These are phyloP conservation scores for Cladorrhinum sp. DNA, from an alignment of 2,329 filamentous ascomycete species.

Conservation along the genomic window DNA sequence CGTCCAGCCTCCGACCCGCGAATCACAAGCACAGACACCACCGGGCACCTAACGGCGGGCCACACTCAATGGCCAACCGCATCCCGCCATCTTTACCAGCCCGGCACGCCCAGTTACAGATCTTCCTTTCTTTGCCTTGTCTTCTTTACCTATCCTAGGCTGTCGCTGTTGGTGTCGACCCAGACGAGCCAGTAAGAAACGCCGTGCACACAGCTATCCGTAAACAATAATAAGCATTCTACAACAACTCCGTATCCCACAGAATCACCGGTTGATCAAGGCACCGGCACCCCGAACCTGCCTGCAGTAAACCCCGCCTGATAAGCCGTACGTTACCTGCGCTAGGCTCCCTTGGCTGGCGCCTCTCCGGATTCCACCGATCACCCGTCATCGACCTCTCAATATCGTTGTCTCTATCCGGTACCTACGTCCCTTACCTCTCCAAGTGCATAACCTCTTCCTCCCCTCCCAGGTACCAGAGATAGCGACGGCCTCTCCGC, in stretches of 20 bases:
- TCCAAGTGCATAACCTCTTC: not conserved
- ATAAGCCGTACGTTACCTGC: conserved; percentile 10
- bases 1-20: not conserved
- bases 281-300: not conserved
- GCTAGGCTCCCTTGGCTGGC: conserved; percentile 9
- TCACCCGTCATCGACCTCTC: conserved; percentile 5
- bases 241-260: not conserved
- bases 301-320: conserved; percentile 2
- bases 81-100: not conserved
- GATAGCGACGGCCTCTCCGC: not conserved
- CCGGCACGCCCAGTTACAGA: not conserved
- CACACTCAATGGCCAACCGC: conserved; percentile 6
- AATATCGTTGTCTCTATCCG: not conserved
- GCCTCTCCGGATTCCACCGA: conserved; percentile 1
- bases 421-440: not conserved
- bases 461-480: not conserved
- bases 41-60: conserved; percentile 1
- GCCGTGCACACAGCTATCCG: not conserved
- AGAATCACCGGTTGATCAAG: not conserved
- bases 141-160: not conserved
- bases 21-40: not conserved
- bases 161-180: not conserved
- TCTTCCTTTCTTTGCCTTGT: not conserved
- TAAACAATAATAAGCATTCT: not conserved
- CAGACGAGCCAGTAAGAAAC: not conserved